phyloP scores from a whole-genome alignment of 208 protist species.

The Crithidia sp. region DNA sequence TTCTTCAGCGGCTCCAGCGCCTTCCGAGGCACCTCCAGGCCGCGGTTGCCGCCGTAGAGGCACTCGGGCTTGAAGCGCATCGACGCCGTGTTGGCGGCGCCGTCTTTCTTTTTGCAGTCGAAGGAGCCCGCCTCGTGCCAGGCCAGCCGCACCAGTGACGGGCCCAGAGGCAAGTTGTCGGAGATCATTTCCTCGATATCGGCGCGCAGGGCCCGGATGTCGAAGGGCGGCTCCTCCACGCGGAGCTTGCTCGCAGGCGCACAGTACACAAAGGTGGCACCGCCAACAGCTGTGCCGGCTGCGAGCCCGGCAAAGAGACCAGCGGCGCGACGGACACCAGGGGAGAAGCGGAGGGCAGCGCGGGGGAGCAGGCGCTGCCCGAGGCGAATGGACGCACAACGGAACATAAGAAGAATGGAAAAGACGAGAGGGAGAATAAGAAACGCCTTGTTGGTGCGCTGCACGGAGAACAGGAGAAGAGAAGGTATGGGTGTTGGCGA shows the following conservation, averaged over 20 bases:
- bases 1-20: constrained; percentile 89
- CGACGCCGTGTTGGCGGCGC: constrained; percentile 68
- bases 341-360: constrained; percentile 9
- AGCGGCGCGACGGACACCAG: constrained; percentile 15
- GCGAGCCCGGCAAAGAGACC: constrained; percentile 38
- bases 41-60: constrained; percentile 82
- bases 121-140: constrained; percentile 82
- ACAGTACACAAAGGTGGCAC: constrained; percentile 51
- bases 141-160: constrained; percentile 74
- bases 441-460: no score
- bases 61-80: constrained; percentile 88
- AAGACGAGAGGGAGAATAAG: no score
- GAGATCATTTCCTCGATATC: constrained; percentile 68
- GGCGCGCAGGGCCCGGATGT: constrained; percentile 44
- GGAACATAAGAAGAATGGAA: constrained; percentile 36
- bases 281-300: constrained; percentile 37
- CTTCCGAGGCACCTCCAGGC: constrained; percentile 80
- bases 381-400: constrained; percentile 36
- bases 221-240: constrained; percentile 55
- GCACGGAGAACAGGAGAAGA: no score
- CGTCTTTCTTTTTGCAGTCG: constrained; percentile 68
- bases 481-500: no score
- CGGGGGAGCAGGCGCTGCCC: constrained; percentile 37
- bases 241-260: background rate
- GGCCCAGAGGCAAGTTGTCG: constrained; percentile 53